These are phyloP conservation scores for Elsinoe fawcettii DNA, from an alignment of 2,329 filamentous ascomycete genomes.

Conservation along the genomic window DNA sequence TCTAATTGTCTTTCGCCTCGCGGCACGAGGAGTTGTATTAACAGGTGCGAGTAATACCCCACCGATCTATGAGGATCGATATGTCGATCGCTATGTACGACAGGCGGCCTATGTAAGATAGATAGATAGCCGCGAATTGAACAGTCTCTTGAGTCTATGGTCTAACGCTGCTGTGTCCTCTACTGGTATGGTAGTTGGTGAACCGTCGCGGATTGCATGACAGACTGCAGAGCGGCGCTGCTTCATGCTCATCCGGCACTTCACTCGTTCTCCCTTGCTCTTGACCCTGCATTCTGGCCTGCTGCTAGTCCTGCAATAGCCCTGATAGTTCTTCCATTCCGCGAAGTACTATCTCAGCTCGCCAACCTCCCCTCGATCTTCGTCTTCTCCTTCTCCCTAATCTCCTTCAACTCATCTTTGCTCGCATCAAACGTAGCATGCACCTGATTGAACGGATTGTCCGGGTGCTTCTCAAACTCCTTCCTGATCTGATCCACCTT, in stretches of 20 bases:
- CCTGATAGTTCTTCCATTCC: too few species aligned
- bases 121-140: constrained; percentile 6
- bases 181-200: background rate
- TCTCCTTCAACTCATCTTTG: constrained; percentile 63
- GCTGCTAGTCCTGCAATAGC: background rate
- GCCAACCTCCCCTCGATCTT: constrained; percentile 68
- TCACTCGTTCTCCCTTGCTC: background rate
- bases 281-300: too few species aligned
- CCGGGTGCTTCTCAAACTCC: constrained; percentile 89
- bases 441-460: constrained; percentile 92
- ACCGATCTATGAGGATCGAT: constrained; percentile 13
- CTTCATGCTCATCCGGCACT: background rate
- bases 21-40: constrained; percentile 1
- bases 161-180: background rate
- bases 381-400: constrained; percentile 58
- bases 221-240: background rate
- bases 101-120: constrained; percentile 9
- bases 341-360: too few species aligned
- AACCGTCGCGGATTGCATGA: too few species aligned
- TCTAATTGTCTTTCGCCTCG: background rate
- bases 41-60: background rate
- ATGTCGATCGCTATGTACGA: constrained; percentile 11
- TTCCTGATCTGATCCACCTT: constrained; percentile 75
- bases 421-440: constrained; percentile 62
- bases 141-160: constrained; percentile 2